Evolutionary conservation across 768 basidiomycete species (phyloP).

Genomic region (Psilocybe tampanensis): DNA sequence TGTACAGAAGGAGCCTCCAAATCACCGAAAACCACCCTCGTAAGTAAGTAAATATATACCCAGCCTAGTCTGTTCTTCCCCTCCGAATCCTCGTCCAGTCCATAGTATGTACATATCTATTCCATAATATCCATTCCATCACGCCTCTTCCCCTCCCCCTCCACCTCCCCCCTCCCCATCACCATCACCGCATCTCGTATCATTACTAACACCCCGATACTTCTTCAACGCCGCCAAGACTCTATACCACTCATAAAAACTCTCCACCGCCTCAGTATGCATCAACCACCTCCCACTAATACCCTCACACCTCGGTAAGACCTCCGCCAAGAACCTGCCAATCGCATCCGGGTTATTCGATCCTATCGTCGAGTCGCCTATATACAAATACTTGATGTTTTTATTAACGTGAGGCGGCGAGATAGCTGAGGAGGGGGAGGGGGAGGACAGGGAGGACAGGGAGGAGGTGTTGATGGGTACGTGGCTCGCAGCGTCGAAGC

Average conservation of each 20-base stretch:
- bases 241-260: background rate
- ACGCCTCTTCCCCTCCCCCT: too few relatives aligned
- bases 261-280: background rate
- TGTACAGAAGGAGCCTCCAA: too few relatives aligned
- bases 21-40: too few relatives aligned
- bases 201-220: background rate
- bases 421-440: background rate
- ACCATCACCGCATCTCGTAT: too few relatives aligned
- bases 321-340: background rate
- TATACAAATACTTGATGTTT: conserved; percentile 11
- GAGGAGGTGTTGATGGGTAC: too few relatives aligned
- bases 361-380: conserved; percentile 4
- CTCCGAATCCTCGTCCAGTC: too few relatives aligned
- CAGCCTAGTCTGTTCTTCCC: too few relatives aligned
- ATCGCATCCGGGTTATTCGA: background rate
- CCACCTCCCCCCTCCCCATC: too few relatives aligned
- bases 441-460: too few relatives aligned
- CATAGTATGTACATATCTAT: too few relatives aligned
- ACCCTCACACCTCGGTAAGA: background rate
- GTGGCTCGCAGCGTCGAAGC: conserved; percentile 6
- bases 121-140: too few relatives aligned
- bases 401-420: conserved; percentile 1
- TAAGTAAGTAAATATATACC: too few relatives aligned
- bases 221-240: background rate
- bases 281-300: background rate